A percentile compares a stretch with the other conserved stretches of the same genome.
phyloP scores from a whole-genome alignment of 2,329 filamentous ascomycete species.

The Trichoderma polysporum region DNA sequence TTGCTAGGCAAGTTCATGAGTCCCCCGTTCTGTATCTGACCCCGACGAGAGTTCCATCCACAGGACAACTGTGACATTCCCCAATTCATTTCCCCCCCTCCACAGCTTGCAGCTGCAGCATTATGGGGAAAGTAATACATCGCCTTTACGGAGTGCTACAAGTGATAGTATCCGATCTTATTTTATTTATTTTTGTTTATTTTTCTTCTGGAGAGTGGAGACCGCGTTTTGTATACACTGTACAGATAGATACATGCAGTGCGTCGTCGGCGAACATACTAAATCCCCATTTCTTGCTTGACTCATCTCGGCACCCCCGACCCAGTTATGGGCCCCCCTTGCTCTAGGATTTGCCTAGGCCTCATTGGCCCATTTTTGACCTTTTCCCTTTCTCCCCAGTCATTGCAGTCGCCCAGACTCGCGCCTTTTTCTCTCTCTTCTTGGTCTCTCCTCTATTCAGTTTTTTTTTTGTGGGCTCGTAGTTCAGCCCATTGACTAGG shows the following conservation, averaged over 20 bases:
- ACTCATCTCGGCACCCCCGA: slow-evolving; percentile 22
- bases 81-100: background rate
- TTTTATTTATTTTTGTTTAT: background rate
- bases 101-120: slow-evolving; percentile 4
- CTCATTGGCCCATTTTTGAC: background rate
- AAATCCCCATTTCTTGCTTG: slow-evolving; percentile 12
- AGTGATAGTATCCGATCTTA: slow-evolving; percentile 1
- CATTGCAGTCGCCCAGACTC: background rate
- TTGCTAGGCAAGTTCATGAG: background rate
- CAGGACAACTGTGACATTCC: slow-evolving; percentile 8
- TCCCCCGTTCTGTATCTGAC: background rate
- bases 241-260: slow-evolving; percentile 1
- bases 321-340: slow-evolving; percentile 5
- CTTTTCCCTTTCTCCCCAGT: background rate
- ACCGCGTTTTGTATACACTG: background rate
- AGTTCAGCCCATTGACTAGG: slow-evolving; percentile 17
- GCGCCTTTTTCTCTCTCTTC: background rate
- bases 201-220: background rate
- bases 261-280: slow-evolving; percentile 7
- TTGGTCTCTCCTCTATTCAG: background rate
- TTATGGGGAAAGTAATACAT: background rate
- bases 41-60: background rate
- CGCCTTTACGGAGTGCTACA: background rate
- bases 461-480: slow-evolving; percentile 17
- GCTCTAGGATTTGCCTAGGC: background rate